These are phyloP conservation scores for Tulasnella sp. DNA, from an alignment of 768 basidiomycete genomes.

Conservation along the genomic window DNA sequence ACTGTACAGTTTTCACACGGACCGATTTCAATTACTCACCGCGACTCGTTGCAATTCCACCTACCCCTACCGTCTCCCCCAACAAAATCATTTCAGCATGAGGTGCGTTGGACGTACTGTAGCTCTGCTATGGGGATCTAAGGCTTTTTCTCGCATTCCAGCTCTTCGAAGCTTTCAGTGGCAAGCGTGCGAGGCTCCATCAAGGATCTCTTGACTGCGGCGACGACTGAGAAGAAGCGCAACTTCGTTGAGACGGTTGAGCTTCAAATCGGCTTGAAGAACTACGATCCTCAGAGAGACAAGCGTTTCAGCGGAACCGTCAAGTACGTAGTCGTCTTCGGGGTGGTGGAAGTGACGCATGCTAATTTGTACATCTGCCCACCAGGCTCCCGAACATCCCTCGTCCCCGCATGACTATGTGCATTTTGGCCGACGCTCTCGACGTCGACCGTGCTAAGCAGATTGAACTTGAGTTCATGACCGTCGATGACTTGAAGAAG, in stretches of 20 bases:
- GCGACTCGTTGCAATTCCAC: not conserved
- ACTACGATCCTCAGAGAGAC: conserved; percentile 99
- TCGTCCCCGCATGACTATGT: conserved; percentile 98
- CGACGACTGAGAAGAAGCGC: conserved; percentile 83
- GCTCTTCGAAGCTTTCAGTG: conserved; percentile 80
- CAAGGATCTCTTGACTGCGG: conserved; percentile 80
- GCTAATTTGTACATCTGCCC: conserved; percentile 27
- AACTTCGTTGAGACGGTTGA: conserved; percentile 96
- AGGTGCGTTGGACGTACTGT: not conserved
- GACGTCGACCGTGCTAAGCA: conserved; percentile 99
- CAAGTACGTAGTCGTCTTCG: conserved; percentile 55
- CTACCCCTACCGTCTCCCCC: not conserved
- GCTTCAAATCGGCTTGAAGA: conserved; percentile 94
- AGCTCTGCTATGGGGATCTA: not conserved
- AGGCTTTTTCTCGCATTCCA: not conserved
- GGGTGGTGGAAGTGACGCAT: not conserved
- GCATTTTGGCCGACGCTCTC: conserved; percentile 98
- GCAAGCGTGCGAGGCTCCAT: conserved; percentile 99
- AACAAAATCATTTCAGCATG: not conserved
- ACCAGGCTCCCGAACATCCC: conserved; percentile 90
- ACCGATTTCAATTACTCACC: not conserved
- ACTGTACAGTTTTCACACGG: conserved; percentile 10
- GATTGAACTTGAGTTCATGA: conserved; percentile 98
- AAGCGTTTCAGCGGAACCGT: conserved; percentile 99
- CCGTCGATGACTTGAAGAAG: conserved; percentile 99